Evolutionary conservation across 352 stramenopile species (phyloP), one percentile per base, ranked within the genome.

Genomic region (Phytophthora sojae): DNA sequence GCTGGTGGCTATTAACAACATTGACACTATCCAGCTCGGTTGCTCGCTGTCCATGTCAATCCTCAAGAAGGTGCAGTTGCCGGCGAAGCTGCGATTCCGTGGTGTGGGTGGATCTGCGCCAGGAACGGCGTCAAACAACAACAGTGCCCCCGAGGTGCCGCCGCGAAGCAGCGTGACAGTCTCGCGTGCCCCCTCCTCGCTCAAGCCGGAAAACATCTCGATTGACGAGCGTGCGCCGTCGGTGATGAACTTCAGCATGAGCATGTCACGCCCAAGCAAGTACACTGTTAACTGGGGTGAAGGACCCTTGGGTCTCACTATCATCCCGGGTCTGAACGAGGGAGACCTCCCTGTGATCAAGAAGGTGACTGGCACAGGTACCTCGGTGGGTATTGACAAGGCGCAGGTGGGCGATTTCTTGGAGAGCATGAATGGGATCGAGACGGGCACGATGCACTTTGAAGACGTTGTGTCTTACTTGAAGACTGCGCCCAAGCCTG

Each of bases 21-120:
- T 96, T 26, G 89, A 96, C 61, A 96, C 89, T 17, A 94, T 96
- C 62, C 88, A 94, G 70, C 77, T 96, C 30, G 89, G 89, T 29
- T 96, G 89, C 61, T 94, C 89, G 52, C 71, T 96, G 23, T 94
- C 87, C 30, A 96, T 96, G 89, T 96, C 89, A 26, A 94, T 96
- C 57, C 64, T 96, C 21, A 96, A 96, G 72, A 96, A 96, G 64
- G 89, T 96, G 44, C 89, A 96, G 49, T 61, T 96, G 23, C 89
- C 89, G 2, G 89, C 89, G 2, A 94, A 92, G 69, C 81, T 96
- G 7, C 86, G 86, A 58, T 96, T 96, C 71, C 89, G 89, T 15
- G 89, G 89, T 71, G 87, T 96, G 6, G 89, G 89, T 29, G 89
- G 89, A 15, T 79, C 85, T 4, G 12, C 71, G n/a, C 67, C 76